Evolutionary conservation across 371 early-diverging fungal species (phyloP), one percentile per base, ranked within the genome.

Genomic region (Mortierella sp.): DNA sequence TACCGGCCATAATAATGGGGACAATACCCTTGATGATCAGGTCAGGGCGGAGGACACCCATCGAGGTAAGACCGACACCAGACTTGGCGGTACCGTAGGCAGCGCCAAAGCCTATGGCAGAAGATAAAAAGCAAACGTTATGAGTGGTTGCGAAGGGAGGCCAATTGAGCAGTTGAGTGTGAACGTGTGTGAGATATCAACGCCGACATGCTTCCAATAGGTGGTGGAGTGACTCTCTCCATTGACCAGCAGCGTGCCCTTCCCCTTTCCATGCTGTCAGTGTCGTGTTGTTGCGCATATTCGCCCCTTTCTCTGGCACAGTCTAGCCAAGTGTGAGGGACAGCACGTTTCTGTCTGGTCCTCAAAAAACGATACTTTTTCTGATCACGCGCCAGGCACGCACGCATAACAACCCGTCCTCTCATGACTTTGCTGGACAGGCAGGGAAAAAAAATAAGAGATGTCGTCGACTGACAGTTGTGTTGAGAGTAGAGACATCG

Each of bases 1-100:
- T 97, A 95, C 97, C 97, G 86, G 96, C 96, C 97, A 97, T 97
- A 79, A 97, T 93, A 71, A 97, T 96, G 28, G 97, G 97, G 76
- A 97, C 94, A 69, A 96, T 91, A 67, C 95, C 92, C 91, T 94
- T 96, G 92, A 97, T 95, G 73, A 96, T 95, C 61, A 97, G 88
- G 76, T 97, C 97, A 76, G 97, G 97, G 48, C 95, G 94, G 78
- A 96, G 92, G 40, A 95, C 93, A 88, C 97, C 96, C 91, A 97
- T 96, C 77, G 94, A 95, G 57, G 95, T 92, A 78, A 97, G 93
- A 80, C 97, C 97, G 31, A 96, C 94, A 78, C 97, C 97, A 48
- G 97, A 93, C 89, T 95, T 97, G 76, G 97, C 96, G 55, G 97
- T 97, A 74, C 97, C 97, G 85, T 97, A 97, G 50, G 97, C 97